phyloP scores from a whole-genome alignment of 1,139 yeast genomes.

The Nakaseomyces glabratus region DNA sequence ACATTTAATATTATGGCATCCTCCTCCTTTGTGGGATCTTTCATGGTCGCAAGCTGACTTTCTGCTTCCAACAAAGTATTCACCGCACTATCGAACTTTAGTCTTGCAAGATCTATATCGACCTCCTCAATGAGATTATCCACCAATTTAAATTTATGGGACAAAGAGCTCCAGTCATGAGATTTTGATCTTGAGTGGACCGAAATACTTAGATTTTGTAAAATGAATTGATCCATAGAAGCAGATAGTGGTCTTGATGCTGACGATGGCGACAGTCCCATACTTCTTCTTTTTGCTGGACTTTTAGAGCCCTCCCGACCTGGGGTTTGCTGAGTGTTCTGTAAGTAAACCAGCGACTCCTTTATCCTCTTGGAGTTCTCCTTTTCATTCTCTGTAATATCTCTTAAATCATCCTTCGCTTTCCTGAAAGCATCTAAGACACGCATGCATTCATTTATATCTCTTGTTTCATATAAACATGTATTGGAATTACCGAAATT shows the following conservation, averaged over 20 bases:
- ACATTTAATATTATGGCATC: conserved; percentile 36
- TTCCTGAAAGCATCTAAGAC: conserved; percentile 51
- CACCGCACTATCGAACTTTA: conserved; percentile 24
- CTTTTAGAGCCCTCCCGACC: conserved; percentile 22
- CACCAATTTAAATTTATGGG: conserved; percentile 18
- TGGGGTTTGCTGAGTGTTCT: conserved; percentile 27
- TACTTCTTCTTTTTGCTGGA: conserved; percentile 26
- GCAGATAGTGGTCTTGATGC: conserved; percentile 6
- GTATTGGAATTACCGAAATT: conserved; percentile 16
- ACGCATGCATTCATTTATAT: conserved; percentile 49
- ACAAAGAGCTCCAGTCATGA: conserved; percentile 14
- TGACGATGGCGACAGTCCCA: conserved; percentile 11
- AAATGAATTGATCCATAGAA: conserved; percentile 22
- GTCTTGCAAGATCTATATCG: conserved; percentile 25
- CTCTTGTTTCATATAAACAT: conserved; percentile 43
- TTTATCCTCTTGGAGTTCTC: conserved; percentile 39
- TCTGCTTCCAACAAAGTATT: conserved; percentile 20
- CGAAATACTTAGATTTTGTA: conserved; percentile 24
- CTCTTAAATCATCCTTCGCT: conserved; percentile 54
- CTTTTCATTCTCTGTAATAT: conserved; percentile 36
- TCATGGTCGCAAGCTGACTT: conserved; percentile 11
- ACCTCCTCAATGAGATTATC: conserved; percentile 28
- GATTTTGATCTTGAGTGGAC: conserved; percentile 24
- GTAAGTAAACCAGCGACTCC: conserved; percentile 40
- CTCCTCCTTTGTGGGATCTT: conserved; percentile 26